Percentiles rank a stretch among this genome's conserved stretches.
These are phyloP conservation scores for Fonsecaea erecta DNA, from an alignment of 2,329 filamentous ascomycete species.

Conservation along the genomic window DNA sequence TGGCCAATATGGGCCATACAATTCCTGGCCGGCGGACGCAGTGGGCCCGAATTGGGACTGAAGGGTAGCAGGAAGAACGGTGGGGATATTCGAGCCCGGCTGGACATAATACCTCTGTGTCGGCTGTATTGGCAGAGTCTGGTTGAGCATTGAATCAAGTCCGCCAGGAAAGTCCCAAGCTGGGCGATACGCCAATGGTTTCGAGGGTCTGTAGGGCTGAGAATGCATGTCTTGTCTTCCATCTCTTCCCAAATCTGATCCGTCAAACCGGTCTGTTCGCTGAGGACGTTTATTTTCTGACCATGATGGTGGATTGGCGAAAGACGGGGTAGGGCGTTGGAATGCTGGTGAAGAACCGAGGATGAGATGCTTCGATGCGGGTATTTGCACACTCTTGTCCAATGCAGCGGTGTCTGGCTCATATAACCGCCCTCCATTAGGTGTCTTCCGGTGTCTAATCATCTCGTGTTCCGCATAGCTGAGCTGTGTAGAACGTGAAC, in stretches of 20 bases:
- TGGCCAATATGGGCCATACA: conserved; percentile 67
- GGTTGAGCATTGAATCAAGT: conserved; percentile 66
- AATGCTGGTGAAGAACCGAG: conserved; percentile 61
- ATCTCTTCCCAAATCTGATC: conserved; percentile 19
- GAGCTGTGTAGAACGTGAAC: conserved; percentile 28
- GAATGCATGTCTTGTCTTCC: conserved; percentile 22
- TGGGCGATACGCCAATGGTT: conserved; percentile 27
- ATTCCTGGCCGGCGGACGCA: conserved; percentile 60
- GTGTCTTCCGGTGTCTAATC: conserved; percentile 76
- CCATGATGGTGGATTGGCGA: conserved; percentile 41
- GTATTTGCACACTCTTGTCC: conserved; percentile 73
- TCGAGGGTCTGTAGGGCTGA: conserved; percentile 20
- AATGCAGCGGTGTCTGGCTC: conserved; percentile 82
- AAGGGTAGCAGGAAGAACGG: conserved; percentile 62
- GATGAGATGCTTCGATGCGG: conserved; percentile 81
- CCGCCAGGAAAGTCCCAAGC: conserved; percentile 44
- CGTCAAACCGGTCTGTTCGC: not conserved
- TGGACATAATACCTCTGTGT: conserved; percentile 49
- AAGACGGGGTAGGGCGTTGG: conserved; percentile 15
- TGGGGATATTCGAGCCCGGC: conserved; percentile 59
- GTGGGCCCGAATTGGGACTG: conserved; percentile 64
- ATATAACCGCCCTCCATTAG: conserved; percentile 81
- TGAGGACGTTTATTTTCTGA: conserved; percentile 37
- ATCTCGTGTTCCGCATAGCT: conserved; percentile 68
- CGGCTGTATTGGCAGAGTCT: conserved; percentile 54